Evolutionary conservation across 2,329 filamentous ascomycete genomes (phyloP).

Genomic region (Trichoderma hamatum): DNA sequence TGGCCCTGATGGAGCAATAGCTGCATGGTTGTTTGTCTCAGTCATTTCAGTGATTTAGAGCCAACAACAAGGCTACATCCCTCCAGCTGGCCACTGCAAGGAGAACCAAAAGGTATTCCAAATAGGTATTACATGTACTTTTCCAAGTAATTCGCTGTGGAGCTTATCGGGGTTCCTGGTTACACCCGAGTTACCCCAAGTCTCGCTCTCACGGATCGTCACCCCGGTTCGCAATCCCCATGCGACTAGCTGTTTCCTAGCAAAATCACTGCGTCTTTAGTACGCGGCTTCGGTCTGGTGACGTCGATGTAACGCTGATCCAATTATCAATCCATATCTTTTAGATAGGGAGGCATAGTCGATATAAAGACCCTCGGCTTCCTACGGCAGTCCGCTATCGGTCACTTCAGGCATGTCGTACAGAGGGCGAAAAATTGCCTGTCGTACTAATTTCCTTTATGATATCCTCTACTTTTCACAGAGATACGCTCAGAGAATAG

Average conservation of each 20-base stretch:
- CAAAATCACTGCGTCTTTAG: neutral
- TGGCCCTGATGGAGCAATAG: too few species aligned
- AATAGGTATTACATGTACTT: neutral
- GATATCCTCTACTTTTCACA: neutral
- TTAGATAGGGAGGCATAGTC: neutral
- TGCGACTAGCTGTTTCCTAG: neutral
- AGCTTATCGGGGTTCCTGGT: neutral
- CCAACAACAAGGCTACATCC: neutral
- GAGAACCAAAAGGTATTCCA: neutral
- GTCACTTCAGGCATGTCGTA: neutral
- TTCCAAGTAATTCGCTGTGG: neutral
- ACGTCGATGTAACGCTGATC: constrained; percentile 24
- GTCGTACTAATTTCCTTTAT: neutral
- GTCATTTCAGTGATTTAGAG: neutral
- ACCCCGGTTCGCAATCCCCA: neutral
- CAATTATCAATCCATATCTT: neutral
- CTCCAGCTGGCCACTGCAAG: neutral
- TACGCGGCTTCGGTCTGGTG: constrained; percentile 6
- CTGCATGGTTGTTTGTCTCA: neutral
- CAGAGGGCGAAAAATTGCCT: neutral
- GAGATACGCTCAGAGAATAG: neutral
- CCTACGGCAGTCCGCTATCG: neutral
- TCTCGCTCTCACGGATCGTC: neutral
- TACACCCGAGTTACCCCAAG: neutral
- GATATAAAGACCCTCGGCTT: constrained; percentile 6